phyloP scores from a whole-genome alignment of 768 basidiomycete species.

The Podaxis pistillaris region DNA sequence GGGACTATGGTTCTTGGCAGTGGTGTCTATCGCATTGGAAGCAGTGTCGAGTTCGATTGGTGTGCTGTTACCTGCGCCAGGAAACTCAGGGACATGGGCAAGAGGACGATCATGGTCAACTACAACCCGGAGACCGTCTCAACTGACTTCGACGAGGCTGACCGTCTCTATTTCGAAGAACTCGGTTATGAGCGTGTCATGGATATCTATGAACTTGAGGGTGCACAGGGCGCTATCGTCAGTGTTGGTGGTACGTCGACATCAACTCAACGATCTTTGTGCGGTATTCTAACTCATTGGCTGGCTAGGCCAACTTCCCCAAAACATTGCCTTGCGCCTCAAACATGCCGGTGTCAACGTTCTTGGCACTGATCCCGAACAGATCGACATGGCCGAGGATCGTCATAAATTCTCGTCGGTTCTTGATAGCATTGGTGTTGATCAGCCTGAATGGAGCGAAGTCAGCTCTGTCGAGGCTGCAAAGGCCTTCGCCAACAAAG shows the following conservation, averaged over 20 bases:
- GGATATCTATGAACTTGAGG: slow-evolving; percentile 98
- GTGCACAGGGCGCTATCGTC: slow-evolving; percentile 90
- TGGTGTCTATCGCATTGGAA: slow-evolving; percentile 97
- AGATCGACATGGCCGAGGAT: slow-evolving; percentile 97
- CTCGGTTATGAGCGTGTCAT: slow-evolving; percentile 97
- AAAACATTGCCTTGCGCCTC: slow-evolving; percentile 96
- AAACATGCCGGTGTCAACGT: slow-evolving; percentile 91
- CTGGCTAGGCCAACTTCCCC: slow-evolving; percentile 83
- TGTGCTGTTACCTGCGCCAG: slow-evolving; percentile 99
- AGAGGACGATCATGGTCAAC: slow-evolving; percentile 98
- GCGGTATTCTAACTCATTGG: background rate
- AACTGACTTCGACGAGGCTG: slow-evolving; percentile 99
- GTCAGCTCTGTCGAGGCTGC: slow-evolving; percentile 86
- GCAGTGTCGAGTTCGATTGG: slow-evolving; percentile 99
- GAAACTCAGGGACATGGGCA: slow-evolving; percentile 88
- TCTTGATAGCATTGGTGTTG: slow-evolving; percentile 91
- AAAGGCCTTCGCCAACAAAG: slow-evolving; percentile 85
- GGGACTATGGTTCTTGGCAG: slow-evolving; percentile 99
- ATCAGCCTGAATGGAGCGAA: slow-evolving; percentile 96
- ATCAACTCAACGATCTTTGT: slow-evolving; percentile 1
- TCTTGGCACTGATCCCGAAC: slow-evolving; percentile 91
- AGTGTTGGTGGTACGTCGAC: slow-evolving; percentile 82
- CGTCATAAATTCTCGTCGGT: slow-evolving; percentile 99
- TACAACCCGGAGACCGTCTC: slow-evolving; percentile 99
- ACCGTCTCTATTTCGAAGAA: slow-evolving; percentile 97